phyloP scores from a whole-genome alignment of 2,329 filamentous ascomycete species.

The Monosporascus ibericus region DNA sequence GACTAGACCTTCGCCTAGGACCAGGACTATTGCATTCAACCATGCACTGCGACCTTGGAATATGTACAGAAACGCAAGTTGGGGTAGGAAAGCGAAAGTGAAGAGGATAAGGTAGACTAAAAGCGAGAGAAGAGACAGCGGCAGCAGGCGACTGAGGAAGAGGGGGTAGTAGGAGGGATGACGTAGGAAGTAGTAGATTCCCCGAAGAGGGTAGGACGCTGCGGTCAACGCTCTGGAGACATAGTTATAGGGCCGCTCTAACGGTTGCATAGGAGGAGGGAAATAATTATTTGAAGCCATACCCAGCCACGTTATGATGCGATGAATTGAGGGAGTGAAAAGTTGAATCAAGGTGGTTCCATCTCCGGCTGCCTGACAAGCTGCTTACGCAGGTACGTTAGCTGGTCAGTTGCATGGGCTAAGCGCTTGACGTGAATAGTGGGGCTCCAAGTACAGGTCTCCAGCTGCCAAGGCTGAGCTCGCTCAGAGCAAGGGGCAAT shows the following conservation, averaged over 20 bases:
- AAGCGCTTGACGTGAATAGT: not conserved
- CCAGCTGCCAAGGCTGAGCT: no score
- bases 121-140: constrained; percentile 73
- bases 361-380: no score
- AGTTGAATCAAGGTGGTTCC: no score
- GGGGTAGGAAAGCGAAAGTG: constrained; percentile 79
- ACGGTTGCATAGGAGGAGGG: constrained; percentile 11
- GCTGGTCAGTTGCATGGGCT: not conserved
- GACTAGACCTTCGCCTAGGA: constrained; percentile 75
- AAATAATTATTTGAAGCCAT: constrained; percentile 18
- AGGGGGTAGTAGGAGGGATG: constrained; percentile 80
- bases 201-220: constrained; percentile 56
- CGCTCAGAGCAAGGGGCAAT: no score
- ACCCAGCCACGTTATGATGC: not conserved
- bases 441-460: not conserved
- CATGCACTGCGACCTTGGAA: constrained; percentile 88
- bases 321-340: not conserved
- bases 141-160: constrained; percentile 69
- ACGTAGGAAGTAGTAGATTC: constrained; percentile 74
- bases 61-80: constrained; percentile 81
- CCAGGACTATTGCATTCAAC: constrained; percentile 80
- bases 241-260: constrained; percentile 35
- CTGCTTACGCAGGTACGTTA: no score
- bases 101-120: constrained; percentile 84
- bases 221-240: constrained; percentile 37